Conservation (phyloP, 1,139 yeast species). For the Hansenula sp. region DNA sequence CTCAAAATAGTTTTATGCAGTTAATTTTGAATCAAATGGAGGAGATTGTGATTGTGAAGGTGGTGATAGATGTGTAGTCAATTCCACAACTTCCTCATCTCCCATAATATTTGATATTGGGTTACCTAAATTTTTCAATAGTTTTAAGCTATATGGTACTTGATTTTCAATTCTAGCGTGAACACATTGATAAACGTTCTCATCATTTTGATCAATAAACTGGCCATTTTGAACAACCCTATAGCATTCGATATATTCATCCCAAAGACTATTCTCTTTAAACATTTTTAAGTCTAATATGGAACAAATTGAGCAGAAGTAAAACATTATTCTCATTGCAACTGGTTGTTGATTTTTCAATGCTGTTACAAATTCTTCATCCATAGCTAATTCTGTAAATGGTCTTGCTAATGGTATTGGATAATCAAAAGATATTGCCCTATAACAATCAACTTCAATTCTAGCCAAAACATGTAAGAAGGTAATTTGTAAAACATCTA, state of each 20-base stretch:
- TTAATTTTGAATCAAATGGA: too few relatives aligned
- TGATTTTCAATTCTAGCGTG: background rate
- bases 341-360: conserved; percentile 12
- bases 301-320: conserved; percentile 17
- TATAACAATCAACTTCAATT: conserved; percentile 1
- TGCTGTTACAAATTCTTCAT: conserved; percentile 8
- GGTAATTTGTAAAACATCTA: background rate
- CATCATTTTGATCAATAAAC: conserved; percentile 16
- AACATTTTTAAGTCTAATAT: conserved; percentile 19
- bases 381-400: background rate
- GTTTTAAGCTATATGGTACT: background rate
- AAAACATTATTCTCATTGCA: conserved; percentile 19
- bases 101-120: background rate
- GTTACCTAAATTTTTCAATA: background rate
- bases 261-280: conserved; percentile 22
- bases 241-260: conserved; percentile 18
- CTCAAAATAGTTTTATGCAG: too few relatives aligned
- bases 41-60: too few relatives aligned
- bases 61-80: too few relatives aligned
- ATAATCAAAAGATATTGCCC: background rate
- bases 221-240: conserved; percentile 7
- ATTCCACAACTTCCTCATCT: too few relatives aligned
- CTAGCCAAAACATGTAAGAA: background rate
- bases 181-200: conserved; percentile 11
- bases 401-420: conserved; percentile 1